Base-by-base conservation (phyloP, 2,329 filamentous ascomycete genomes). In the Phoma herbarum region DNA sequence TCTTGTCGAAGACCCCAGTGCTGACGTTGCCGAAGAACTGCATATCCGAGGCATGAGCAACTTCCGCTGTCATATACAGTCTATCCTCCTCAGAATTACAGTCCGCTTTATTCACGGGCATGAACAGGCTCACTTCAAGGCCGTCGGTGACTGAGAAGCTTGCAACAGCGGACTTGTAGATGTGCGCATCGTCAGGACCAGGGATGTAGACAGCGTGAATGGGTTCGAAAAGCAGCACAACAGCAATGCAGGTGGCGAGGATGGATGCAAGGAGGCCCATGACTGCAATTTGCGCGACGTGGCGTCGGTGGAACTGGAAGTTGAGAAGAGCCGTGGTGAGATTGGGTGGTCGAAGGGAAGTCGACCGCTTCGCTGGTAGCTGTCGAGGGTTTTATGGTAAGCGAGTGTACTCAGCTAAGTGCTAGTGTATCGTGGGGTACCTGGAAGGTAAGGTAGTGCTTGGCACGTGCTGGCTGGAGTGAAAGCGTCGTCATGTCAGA, bases 1-100 rank as follows among this genome's bases (percentile, higher is more conserved):
- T 58, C 3, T 48, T 44, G 7, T 69, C 63, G 14, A 74, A 73
- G 22, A 72, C 58, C 9, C 62, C 50, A 3, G 26, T 56, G 11
- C 62, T 57, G 11, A 50, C 41, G n/a, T 70, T 54, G n/a, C 59
- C 62, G 42, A 73, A 61, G 54, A 73, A 73, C 47, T 71, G 67
- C 10, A 55, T 45, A 43, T 70, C 62, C 11, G 61, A 47, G 9
- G 62, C 55, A 28, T 52, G 52, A n/a, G 70, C 64, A 3, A 63
- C 66, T 14, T 52, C 43, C 2, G 48, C 8, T 3, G 61, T 61
- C 68, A 72, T 73, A 47, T 74, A 74, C 2, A 49, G 29, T 20
- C 56, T 57, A 22, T 61, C 45, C 28, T 63, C 60, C n/a, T 67
- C 47, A 0, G 26, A 52, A 6, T 44, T 49, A 39, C 68, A 72